Conservation (phyloP, 2,329 filamentous ascomycete genomes). For the Xylaria sp. region DNA sequence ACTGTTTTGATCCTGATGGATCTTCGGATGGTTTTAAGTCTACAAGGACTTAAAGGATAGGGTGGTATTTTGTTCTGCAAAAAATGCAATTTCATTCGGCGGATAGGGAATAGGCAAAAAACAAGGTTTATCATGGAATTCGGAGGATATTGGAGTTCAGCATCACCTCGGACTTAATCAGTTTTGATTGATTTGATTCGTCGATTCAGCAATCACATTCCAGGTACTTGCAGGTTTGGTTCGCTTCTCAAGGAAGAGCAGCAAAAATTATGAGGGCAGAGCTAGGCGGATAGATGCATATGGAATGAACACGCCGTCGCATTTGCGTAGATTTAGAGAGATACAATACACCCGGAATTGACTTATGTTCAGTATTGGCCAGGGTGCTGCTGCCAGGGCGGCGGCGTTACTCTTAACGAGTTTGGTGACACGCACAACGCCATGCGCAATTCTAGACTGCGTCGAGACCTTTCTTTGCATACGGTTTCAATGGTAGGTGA, state of each 20-base stretch:
- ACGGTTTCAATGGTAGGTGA: not conserved
- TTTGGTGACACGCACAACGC: no score
- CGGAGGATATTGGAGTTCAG: constrained; percentile 28
- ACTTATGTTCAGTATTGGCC: constrained; percentile 27
- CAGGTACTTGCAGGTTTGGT: constrained; percentile 13
- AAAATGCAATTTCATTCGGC: constrained; percentile 33
- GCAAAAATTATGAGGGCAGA: constrained; percentile 4
- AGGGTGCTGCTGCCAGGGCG: no score
- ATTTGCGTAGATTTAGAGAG: constrained; percentile 48
- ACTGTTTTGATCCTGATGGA: constrained; percentile 26
- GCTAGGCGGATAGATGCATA: constrained; percentile 44
- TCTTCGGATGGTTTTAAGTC: constrained; percentile 38
- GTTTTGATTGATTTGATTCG: constrained; percentile 2
- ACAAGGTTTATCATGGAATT: constrained; percentile 16
- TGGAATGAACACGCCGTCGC: constrained; percentile 45
- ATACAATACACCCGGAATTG: constrained; percentile 36
- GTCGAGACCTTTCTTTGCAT: not conserved
- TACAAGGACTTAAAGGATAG: constrained; percentile 36
- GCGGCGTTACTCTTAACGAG: not conserved
- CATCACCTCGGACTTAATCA: constrained; percentile 21
- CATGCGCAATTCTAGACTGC: not conserved
- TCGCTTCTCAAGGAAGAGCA: not conserved
- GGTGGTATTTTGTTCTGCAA: constrained; percentile 38
- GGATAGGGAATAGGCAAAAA: constrained; percentile 22
- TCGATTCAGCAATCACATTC: constrained; percentile 13